These are phyloP conservation scores for Tuber aestivum DNA, from an alignment of 495 filamentous ascomycete genomes.

Conservation along the genomic window DNA sequence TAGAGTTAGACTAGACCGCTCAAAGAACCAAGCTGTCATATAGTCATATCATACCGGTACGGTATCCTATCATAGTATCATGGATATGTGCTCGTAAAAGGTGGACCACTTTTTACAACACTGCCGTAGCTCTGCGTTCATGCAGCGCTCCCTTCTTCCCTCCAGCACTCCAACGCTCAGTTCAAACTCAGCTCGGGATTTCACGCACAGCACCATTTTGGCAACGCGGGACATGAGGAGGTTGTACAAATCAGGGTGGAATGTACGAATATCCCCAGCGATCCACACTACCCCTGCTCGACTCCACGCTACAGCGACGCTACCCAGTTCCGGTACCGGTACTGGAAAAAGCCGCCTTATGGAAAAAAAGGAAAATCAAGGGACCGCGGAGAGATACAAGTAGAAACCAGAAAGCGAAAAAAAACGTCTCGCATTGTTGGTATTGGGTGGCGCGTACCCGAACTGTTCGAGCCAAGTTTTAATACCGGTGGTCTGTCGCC, in stretches of 20 bases:
- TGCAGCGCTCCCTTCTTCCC: not conserved
- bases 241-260: not conserved
- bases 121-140: not conserved
- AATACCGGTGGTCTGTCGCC: not conserved
- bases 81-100: not conserved
- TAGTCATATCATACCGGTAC: not conserved
- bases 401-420: not conserved
- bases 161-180: not conserved
- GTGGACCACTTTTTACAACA: not conserved
- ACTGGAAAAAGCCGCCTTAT: not conserved
- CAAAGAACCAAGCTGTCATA: conserved; percentile 6
- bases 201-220: not conserved
- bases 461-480: not conserved
- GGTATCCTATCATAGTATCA: not conserved
- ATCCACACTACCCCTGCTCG: not conserved
- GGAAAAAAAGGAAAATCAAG: not conserved
- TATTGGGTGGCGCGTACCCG: not conserved
- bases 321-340: not conserved
- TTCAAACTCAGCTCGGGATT: not conserved
- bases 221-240: not conserved
- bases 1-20: conserved; percentile 2
- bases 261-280: not conserved
- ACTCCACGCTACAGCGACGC: conserved; percentile 1
- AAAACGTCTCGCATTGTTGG: not conserved
- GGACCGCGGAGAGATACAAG: not conserved